These are phyloP conservation scores for Thamnidium elegans DNA, from an alignment of 192 early-diverging fungal genomes.

Conservation along the genomic window DNA sequence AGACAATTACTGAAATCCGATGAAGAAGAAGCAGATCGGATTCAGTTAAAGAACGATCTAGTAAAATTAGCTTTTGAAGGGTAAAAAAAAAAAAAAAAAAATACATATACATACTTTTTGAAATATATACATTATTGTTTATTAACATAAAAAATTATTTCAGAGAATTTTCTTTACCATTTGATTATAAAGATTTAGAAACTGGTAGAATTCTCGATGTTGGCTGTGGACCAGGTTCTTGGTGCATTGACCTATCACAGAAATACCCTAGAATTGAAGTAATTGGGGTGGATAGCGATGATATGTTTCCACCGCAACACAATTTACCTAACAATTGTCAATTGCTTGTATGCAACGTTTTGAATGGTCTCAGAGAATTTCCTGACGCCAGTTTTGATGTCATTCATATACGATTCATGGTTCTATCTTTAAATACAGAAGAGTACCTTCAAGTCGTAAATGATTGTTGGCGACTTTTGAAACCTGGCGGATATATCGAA, in stretches of 20 bases:
- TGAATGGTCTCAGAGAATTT: constrained; percentile 25
- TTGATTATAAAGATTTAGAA: constrained; percentile 16
- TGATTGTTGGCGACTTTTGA: constrained; percentile 30
- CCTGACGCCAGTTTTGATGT: constrained; percentile 34
- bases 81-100: constrained; percentile 27
- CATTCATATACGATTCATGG: constrained; percentile 33
- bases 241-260: constrained; percentile 35
- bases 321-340: constrained; percentile 32
- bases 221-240: constrained; percentile 36
- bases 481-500: constrained; percentile 33
- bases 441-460: constrained; percentile 32
- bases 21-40: constrained; percentile 31
- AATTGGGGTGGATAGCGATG: constrained; percentile 28
- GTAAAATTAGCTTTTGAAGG: constrained; percentile 37
- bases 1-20: constrained; percentile 14
- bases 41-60: constrained; percentile 36
- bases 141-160: not conserved
- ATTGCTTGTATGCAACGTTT: constrained; percentile 21
- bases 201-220: constrained; percentile 26
- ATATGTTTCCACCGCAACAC: constrained; percentile 25
- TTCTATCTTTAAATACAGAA: constrained; percentile 24
- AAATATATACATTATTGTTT: too few species aligned
- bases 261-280: constrained; percentile 27
- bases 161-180: constrained; percentile 28
- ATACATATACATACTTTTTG: too few species aligned